These are phyloP conservation scores for Globisporangium parvum DNA, from an alignment of 352 stramenopile genomes.

Conservation along the genomic window DNA sequence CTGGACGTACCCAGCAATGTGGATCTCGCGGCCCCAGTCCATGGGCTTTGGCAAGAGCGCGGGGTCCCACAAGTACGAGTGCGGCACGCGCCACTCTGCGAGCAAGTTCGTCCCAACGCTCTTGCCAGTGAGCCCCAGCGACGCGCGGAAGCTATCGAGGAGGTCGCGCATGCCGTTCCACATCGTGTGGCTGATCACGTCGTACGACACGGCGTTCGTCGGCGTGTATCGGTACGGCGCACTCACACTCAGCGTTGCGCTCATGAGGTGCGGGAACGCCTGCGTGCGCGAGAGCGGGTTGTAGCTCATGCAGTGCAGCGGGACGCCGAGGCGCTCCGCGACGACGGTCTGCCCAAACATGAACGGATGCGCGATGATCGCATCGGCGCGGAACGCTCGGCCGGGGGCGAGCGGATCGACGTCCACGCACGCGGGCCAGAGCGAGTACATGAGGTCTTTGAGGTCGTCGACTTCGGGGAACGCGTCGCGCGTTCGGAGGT, in stretches of 20 bases:
- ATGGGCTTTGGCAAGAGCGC: conserved; percentile 45
- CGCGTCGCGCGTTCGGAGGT: conserved; percentile 63
- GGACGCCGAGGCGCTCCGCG: conserved; percentile 87
- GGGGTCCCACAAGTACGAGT: conserved; percentile 70
- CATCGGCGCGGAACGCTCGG: conserved; percentile 78
- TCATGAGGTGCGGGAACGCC: conserved; percentile 89
- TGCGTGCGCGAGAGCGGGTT: conserved; percentile 87
- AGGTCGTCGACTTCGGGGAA: conserved; percentile 60
- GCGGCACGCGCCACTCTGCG: conserved; percentile 48
- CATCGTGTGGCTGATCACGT: conserved; percentile 49
- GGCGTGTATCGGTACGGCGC: conserved; percentile 63
- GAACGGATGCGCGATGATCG: conserved; percentile 94
- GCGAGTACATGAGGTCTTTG: conserved; percentile 42
- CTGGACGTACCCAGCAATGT: conserved; percentile 46
- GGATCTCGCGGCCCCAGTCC: conserved; percentile 61
- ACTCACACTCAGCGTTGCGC: conserved; percentile 32
- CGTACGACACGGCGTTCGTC: neutral
- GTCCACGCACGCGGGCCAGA: conserved; percentile 55
- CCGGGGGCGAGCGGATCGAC: conserved; percentile 29
- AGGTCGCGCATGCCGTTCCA: conserved; percentile 42
- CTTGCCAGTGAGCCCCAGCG: conserved; percentile 40
- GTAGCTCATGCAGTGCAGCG: conserved; percentile 93
- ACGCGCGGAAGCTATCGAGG: conserved; percentile 51
- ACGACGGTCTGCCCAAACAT: conserved; percentile 92
- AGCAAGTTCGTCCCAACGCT: conserved; percentile 33